Conservation (phyloP, 75 land plant genomes). For the Azolla pinnata region DNA sequence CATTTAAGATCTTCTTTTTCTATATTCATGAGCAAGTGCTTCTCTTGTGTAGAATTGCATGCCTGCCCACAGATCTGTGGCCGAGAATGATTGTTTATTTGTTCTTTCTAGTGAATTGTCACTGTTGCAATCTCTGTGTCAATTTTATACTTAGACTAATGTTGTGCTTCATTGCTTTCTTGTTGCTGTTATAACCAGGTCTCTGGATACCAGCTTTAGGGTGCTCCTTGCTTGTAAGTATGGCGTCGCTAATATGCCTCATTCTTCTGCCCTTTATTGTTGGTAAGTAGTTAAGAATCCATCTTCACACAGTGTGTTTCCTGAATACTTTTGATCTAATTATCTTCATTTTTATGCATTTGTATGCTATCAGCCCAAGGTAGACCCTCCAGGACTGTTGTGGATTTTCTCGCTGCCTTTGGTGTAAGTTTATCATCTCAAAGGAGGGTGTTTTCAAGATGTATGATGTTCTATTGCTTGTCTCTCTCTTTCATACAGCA, state of each 20-base stretch:
- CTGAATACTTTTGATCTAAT: not conserved
- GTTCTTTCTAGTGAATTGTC: not conserved
- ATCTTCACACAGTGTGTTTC: too few relatives aligned
- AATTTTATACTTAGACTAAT: not conserved
- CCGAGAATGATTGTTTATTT: not conserved
- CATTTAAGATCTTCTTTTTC: not conserved
- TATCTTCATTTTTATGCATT: not conserved
- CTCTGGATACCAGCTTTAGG: constrained; percentile 85
- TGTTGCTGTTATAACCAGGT: constrained; percentile 29
- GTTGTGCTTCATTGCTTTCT: not conserved
- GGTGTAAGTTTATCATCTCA: constrained; percentile 44
- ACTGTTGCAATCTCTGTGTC: not conserved
- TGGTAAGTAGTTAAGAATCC: constrained; percentile 72
- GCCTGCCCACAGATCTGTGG: constrained; percentile 1
- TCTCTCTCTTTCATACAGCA: not conserved
- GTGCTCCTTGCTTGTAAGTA: constrained; percentile 90
- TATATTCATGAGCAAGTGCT: not conserved
- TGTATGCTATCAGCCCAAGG: constrained; percentile 63
- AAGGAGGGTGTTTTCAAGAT: not conserved
- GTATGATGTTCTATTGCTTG: not conserved
- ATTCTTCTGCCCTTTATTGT: constrained; percentile 70
- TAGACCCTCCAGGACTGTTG: constrained; percentile 71
- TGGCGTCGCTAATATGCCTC: constrained; percentile 94
- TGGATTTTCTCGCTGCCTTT: constrained; percentile 80
- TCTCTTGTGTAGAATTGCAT: not conserved